A percentile compares a stretch with the other conserved stretches of the same genome.
Conservation (phyloP, 345 rosid species). For the Dipteronia dyeriana region DNA sequence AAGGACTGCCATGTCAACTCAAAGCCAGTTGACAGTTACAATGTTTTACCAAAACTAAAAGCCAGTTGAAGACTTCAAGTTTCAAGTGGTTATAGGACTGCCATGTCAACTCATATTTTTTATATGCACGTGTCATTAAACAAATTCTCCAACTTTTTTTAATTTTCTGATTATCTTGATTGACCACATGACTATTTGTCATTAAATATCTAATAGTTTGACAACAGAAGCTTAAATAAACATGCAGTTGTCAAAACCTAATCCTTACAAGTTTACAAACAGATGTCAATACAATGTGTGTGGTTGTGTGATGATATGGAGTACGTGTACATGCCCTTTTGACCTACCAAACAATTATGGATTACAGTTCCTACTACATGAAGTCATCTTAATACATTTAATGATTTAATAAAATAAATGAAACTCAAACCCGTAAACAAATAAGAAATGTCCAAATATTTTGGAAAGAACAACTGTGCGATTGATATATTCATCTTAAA, state of each 20-base stretch:
- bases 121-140: slow-evolving; percentile 32
- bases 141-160: not conserved
- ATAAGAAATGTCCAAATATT: accelerated
- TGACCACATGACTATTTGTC: not conserved
- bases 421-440: too few relatives aligned
- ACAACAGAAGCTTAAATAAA: not conserved
- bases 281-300: too few relatives aligned
- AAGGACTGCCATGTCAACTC: too few relatives aligned
- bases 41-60: not conserved
- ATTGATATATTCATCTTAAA: too few relatives aligned
- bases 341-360: slow-evolving; percentile 30
- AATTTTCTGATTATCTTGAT: not conserved
- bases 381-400: too few relatives aligned
- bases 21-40: too few relatives aligned
- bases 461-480: too few relatives aligned
- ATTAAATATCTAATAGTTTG: not conserved
- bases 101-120: not conserved
- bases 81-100: not conserved
- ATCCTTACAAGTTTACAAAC: too few relatives aligned
- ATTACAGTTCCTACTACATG: too few relatives aligned
- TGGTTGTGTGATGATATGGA: not conserved
- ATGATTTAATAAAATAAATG: too few relatives aligned
- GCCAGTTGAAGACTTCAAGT: not conserved
- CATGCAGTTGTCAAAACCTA: slow-evolving; percentile 3
- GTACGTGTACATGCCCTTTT: slow-evolving; percentile 30